Percentiles rank a stretch among this genome's conserved stretches.
These are phyloP conservation scores for Xylariaceae sp. DNA, from an alignment of 2,329 filamentous ascomycete species.

Conservation along the genomic window DNA sequence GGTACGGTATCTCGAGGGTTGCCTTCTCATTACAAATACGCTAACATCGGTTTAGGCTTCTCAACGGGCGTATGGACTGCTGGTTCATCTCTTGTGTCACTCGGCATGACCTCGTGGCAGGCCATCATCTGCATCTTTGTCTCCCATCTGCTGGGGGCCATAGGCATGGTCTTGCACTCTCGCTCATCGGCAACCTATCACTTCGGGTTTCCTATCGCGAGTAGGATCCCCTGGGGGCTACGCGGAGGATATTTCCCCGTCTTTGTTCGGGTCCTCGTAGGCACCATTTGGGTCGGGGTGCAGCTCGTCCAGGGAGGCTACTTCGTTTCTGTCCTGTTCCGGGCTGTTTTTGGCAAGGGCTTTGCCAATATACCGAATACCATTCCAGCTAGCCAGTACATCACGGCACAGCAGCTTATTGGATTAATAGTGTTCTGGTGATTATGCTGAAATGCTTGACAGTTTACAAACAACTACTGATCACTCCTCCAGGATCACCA, in stretches of 20 bases:
- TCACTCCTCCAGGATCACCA: neutral
- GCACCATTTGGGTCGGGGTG: constrained; percentile 8
- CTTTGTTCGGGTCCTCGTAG: constrained; percentile 5
- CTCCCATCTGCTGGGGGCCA: constrained; percentile 4
- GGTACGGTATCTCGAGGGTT: neutral
- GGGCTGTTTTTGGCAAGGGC: constrained; percentile 5
- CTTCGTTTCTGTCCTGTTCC: constrained; percentile 6
- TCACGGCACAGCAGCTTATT: constrained; percentile 4
- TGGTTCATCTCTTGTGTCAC: constrained; percentile 7
- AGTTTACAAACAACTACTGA: neutral
- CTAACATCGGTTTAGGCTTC: constrained; percentile 1
- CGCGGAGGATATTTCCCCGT: constrained; percentile 6
- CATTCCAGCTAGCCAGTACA: constrained; percentile 6
- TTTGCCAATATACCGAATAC: constrained; percentile 6
- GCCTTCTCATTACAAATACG: neutral
- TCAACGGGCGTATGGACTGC: constrained; percentile 7
- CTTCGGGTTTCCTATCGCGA: constrained; percentile 7
- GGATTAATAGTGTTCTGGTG: constrained; percentile 5
- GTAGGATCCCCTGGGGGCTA: constrained; percentile 7
- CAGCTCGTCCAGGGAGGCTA: constrained; percentile 6
- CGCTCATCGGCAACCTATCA: constrained; percentile 6
- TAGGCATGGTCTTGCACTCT: constrained; percentile 7
- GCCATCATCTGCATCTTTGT: constrained; percentile 8
- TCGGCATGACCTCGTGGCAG: constrained; percentile 8
- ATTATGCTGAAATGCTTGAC: neutral